Conservation (phyloP, 768 basidiomycete species). For the Saitozyma podzolica region DNA sequence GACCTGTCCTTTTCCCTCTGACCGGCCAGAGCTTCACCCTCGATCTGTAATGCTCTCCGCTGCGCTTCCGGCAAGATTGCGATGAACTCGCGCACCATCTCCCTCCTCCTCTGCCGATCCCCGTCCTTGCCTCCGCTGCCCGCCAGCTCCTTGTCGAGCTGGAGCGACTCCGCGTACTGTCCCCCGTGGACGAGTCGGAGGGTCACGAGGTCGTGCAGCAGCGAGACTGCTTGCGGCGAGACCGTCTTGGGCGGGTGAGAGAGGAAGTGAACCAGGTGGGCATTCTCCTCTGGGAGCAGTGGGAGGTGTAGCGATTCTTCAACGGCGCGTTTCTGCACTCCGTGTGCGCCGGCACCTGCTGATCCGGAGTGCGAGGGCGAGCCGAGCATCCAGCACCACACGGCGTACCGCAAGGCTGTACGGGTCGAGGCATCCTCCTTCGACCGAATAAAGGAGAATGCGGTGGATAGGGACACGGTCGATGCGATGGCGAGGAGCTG, state of each 20-base stretch:
- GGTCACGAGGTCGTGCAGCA: constrained; percentile 43
- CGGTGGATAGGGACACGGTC: constrained; percentile 20
- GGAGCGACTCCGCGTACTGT: constrained; percentile 38
- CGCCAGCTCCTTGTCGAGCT: constrained; percentile 39
- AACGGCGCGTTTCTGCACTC: constrained; percentile 21
- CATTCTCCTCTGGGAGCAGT: constrained; percentile 28
- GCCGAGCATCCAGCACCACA: constrained; percentile 38
- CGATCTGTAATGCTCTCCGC: constrained; percentile 24
- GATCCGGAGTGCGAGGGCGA: constrained; percentile 6
- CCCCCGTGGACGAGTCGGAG: constrained; percentile 45
- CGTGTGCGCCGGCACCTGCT: constrained; percentile 16
- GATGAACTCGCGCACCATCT: constrained; percentile 48
- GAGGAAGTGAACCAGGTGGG: constrained; percentile 37
- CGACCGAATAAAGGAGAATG: constrained; percentile 33
- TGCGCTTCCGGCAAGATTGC: constrained; percentile 43
- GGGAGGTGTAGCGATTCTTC: constrained; percentile 39
- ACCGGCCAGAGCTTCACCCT: constrained; percentile 8
- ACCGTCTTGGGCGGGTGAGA: constrained; percentile 31
- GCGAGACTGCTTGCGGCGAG: constrained; percentile 18
- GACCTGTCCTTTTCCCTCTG: constrained; percentile 8
- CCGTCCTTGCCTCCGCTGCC: constrained; percentile 35
- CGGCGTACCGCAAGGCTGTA: constrained; percentile 14
- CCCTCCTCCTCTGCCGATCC: constrained; percentile 37
- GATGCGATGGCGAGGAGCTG: constrained; percentile 18
- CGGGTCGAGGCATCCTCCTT: constrained; percentile 2